Evolutionary conservation across 1,139 yeast species (phyloP).

Genomic region (Geotrichum europaeum): DNA sequence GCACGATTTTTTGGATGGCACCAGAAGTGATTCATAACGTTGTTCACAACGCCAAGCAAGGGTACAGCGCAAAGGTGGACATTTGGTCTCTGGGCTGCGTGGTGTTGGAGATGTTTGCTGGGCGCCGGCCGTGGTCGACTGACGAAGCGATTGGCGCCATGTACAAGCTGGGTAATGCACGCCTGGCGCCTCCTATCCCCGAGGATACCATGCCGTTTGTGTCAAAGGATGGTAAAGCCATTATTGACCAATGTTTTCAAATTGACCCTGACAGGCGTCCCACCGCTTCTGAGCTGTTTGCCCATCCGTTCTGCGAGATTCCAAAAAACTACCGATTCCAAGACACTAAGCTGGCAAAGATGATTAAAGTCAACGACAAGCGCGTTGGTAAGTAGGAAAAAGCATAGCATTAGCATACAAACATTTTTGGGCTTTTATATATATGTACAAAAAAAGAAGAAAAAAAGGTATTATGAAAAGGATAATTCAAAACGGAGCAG

Average conservation of each 20-base stretch:
- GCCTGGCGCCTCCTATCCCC: conserved; percentile 91
- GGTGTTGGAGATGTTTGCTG: conserved; percentile 86
- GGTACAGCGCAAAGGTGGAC: conserved; percentile 89
- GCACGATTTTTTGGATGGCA: conserved; percentile 99
- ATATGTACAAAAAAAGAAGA: neutral
- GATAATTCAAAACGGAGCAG: neutral
- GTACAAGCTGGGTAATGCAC: conserved; percentile 61
- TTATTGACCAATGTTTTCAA: conserved; percentile 71
- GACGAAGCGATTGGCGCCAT: conserved; percentile 50
- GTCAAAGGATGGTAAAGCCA: conserved; percentile 58
- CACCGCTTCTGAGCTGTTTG: conserved; percentile 64
- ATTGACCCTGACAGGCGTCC: conserved; percentile 81
- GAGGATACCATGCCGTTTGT: conserved; percentile 67
- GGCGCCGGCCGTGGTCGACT: conserved; percentile 45
- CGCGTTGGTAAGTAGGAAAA: conserved; percentile 21
- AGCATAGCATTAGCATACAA: neutral
- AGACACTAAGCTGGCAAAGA: conserved; percentile 56
- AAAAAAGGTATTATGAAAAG: too few species aligned
- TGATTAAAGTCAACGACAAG: conserved; percentile 48
- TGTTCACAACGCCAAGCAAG: conserved; percentile 72
- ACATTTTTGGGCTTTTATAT: neutral
- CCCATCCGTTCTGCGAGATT: conserved; percentile 54
- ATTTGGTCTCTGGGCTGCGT: conserved; percentile 86
- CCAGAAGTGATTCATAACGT: conserved; percentile 91
- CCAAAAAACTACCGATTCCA: conserved; percentile 52